Evolutionary conservation across 2,329 filamentous ascomycete species (phyloP).

Genomic region (Raffaelea arxii): DNA sequence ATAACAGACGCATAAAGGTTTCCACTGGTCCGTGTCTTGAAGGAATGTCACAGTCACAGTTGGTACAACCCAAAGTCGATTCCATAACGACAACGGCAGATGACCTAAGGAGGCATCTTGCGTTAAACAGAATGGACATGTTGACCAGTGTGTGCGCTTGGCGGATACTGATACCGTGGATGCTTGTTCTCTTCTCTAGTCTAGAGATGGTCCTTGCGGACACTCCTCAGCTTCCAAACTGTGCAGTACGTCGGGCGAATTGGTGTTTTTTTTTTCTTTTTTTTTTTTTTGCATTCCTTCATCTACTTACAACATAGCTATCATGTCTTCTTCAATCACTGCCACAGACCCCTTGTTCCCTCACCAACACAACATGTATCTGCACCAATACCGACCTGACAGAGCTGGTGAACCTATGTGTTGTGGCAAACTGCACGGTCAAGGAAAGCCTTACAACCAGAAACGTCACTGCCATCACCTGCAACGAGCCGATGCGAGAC

Average conservation of each 20-base stretch:
- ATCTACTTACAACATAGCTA: not conserved
- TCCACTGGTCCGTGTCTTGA: too few relatives aligned
- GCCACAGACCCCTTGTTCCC: slow-evolving; percentile 1
- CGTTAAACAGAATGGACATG: not conserved
- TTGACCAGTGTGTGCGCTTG: not conserved
- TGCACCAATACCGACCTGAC: slow-evolving; percentile 6
- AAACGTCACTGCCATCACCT: slow-evolving; percentile 16
- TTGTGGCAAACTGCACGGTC: slow-evolving; percentile 6
- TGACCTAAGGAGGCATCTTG: not conserved
- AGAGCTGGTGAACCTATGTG: slow-evolving; percentile 1
- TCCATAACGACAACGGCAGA: not conserved
- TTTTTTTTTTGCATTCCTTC: not conserved
- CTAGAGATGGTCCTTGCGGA: not conserved
- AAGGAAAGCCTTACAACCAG: slow-evolving; percentile 10
- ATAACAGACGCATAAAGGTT: too few relatives aligned
- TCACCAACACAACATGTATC: slow-evolving; percentile 5
- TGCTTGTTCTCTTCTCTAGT: not conserved
- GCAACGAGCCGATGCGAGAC: slow-evolving; percentile 14
- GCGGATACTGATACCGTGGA: not conserved
- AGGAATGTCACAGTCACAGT: not conserved
- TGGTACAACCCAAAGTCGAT: not conserved
- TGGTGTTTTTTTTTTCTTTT: not conserved
- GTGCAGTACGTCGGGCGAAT: not conserved
- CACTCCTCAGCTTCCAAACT: not conserved
- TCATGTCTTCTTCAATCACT: slow-evolving; percentile 1